Base-by-base conservation (phyloP, 2,329 filamentous ascomycete genomes). In the Calonectria henricotiae region DNA sequence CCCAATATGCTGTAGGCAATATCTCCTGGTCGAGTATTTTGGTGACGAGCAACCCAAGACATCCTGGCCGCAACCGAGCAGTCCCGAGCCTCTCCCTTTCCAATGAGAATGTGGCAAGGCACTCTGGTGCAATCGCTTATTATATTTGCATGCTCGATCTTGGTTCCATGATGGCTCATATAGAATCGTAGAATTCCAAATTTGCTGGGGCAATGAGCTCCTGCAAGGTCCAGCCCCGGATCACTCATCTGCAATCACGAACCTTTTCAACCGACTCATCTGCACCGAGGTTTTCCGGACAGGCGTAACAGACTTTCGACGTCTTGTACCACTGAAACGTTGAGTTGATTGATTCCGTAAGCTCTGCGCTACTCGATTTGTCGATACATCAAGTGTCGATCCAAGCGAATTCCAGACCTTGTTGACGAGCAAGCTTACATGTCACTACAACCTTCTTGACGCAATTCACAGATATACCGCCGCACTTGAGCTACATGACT, bases 361-460 rank as follows among this genome's bases (percentile, higher is more conserved):
- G 62, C 62, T 54, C 62, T 13, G 46, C 62, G 25, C 62, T 64
- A 13, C 62, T 64, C 8, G 46, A 43, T 43, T 64, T 64, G 20
- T 64, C 46, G 46, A 64, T 64, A 32, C 62, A 64, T 23, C 46
- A 64, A 41, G 62, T 64, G 17, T 64, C 62, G 3, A 64, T 35
- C 35, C 62, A 64, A 20, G 46, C 46, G 23, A 49, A 63, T 37
- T 51, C 20, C 6, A 63, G 11, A 2, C 44, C 44, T 15, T 39
- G 43, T 13, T 46, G 17, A 15, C 44, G 32, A 39, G 61, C 61
- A 46, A 47, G 20, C 11, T 32, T 63, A 30, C 43, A 47, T 1
- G 43, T 39, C 27, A 27, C 46, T 6, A 37, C 15, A 12, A 49
- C 5, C 43, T 49, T 63, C 20, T 25, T 15, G 30, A 47, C 25